Conservation (phyloP, 1,139 yeast species). For the Candida albicans region DNA sequence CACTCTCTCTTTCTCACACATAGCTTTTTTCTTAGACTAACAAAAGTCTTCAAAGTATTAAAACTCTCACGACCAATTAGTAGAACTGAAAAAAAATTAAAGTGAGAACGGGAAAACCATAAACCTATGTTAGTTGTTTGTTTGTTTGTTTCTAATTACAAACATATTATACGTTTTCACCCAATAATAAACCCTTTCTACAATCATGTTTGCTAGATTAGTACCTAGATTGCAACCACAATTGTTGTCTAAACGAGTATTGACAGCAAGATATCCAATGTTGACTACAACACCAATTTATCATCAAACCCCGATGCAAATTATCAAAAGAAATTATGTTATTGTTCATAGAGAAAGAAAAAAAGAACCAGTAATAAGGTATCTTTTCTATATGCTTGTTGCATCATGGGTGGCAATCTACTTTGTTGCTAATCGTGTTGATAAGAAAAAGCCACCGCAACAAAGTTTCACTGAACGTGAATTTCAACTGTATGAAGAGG, state of each 20-base stretch:
- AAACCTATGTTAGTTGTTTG: too few relatives aligned
- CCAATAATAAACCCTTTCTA: neutral
- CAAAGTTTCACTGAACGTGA: constrained; percentile 58
- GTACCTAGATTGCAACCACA: neutral
- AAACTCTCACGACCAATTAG: neutral
- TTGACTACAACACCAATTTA: neutral
- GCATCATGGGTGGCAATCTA: constrained; percentile 55
- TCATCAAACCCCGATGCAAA: constrained; percentile 1
- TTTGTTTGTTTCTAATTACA: too few relatives aligned
- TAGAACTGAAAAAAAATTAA: neutral
- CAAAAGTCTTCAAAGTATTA: too few relatives aligned
- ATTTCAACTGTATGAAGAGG: constrained; percentile 49
- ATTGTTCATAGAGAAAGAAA: constrained; percentile 11
- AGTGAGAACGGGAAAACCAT: neutral
- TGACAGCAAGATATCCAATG: neutral
- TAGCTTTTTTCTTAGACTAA: too few relatives aligned
- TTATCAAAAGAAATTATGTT: constrained; percentile 11
- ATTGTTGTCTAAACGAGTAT: neutral
- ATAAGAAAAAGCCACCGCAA: constrained; percentile 51
- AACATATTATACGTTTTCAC: too few relatives aligned
- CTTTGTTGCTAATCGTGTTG: constrained; percentile 52
- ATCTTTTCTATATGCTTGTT: constrained; percentile 50
- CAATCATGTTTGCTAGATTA: constrained; percentile 2
- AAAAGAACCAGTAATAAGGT: constrained; percentile 44
- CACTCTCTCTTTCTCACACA: too few relatives aligned